These are phyloP conservation scores for Lasiodiplodia sp. DNA, from an alignment of 2,329 filamentous ascomycete species.

Conservation along the genomic window DNA sequence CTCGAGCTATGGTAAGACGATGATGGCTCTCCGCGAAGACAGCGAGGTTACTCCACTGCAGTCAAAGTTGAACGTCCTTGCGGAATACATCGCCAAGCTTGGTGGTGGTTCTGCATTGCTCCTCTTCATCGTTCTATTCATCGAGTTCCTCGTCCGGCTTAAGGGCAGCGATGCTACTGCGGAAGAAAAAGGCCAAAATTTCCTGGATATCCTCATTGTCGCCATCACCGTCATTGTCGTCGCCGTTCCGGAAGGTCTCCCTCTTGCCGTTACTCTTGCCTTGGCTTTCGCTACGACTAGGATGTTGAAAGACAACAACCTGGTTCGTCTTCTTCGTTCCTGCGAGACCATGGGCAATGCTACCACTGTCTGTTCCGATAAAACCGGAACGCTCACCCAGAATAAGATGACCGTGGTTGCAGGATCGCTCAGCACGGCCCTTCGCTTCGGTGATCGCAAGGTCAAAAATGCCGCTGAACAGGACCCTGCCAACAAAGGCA, in stretches of 20 bases:
- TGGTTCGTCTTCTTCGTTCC: slow-evolving; percentile 71
- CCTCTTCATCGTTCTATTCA: slow-evolving; percentile 84
- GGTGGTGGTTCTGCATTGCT: slow-evolving; percentile 79
- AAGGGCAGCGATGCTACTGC: slow-evolving; percentile 60
- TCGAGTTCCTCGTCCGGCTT: slow-evolving; percentile 80
- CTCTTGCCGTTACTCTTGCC: slow-evolving; percentile 72
- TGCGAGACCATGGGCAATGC: slow-evolving; percentile 77
- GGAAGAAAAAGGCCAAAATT: slow-evolving; percentile 75
- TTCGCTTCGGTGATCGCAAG: slow-evolving; percentile 61
- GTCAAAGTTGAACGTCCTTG: slow-evolving; percentile 77
- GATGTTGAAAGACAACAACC: slow-evolving; percentile 74
- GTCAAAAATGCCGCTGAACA: slow-evolving; percentile 36
- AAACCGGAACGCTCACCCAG: slow-evolving; percentile 39
- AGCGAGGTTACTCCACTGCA: slow-evolving; percentile 81
- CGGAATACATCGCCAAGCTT: slow-evolving; percentile 81
- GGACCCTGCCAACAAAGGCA: slow-evolving; percentile 44
- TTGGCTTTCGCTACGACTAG: slow-evolving; percentile 72
- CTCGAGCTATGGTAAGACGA: slow-evolving; percentile 77
- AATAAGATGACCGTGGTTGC: slow-evolving; percentile 75
- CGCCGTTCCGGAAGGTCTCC: slow-evolving; percentile 72
- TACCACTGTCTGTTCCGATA: slow-evolving; percentile 77
- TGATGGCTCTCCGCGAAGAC: slow-evolving; percentile 80
- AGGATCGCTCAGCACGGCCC: slow-evolving; percentile 68
- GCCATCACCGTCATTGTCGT: slow-evolving; percentile 73
- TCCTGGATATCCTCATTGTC: slow-evolving; percentile 69